phyloP scores from a whole-genome alignment of 1,284 basidiomycete genomes.

The Pseudozyma tsukubaensis region DNA sequence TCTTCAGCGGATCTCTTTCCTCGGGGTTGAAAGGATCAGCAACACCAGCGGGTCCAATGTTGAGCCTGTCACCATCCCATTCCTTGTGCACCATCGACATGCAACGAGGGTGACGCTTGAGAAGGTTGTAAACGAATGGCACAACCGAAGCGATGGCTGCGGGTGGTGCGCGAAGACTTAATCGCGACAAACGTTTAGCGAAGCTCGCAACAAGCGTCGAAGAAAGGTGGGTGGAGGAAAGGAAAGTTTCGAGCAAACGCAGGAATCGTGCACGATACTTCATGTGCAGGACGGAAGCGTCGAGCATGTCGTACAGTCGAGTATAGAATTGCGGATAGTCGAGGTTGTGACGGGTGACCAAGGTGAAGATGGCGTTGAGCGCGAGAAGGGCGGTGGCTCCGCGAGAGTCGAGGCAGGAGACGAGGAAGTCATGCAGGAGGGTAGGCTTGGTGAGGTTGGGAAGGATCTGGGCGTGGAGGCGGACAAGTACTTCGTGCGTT shows the following conservation, averaged over 20 bases:
- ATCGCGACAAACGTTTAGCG: slow-evolving; percentile 86
- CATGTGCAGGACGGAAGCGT: slow-evolving; percentile 82
- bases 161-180: slow-evolving; percentile 86
- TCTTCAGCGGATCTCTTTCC: slow-evolving; percentile 81
- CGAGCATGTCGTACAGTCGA: slow-evolving; percentile 86
- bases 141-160: slow-evolving; percentile 89
- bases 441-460: slow-evolving; percentile 81
- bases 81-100: slow-evolving; percentile 88
- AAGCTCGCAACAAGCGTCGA: slow-evolving; percentile 91
- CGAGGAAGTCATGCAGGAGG: slow-evolving; percentile 93
- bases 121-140: slow-evolving; percentile 93
- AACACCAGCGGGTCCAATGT: slow-evolving; percentile 55
- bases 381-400: slow-evolving; percentile 89
- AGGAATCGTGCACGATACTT: slow-evolving; percentile 95
- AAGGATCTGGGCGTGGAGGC: slow-evolving; percentile 85
- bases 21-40: slow-evolving; percentile 74
- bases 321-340: slow-evolving; percentile 97
- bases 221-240: slow-evolving; percentile 91
- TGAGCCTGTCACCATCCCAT: slow-evolving; percentile 59
- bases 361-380: slow-evolving; percentile 87
- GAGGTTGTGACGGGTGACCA: slow-evolving; percentile 93
- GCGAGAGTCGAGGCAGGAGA: slow-evolving; percentile 77
- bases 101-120: slow-evolving; percentile 89
- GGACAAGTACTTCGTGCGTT: slow-evolving; percentile 76
- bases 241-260: slow-evolving; percentile 87